A percentile compares a stretch with the other conserved stretches of the same genome.
phyloP scores from a whole-genome alignment of 441 rosid species.

The Erodium trifolium region DNA sequence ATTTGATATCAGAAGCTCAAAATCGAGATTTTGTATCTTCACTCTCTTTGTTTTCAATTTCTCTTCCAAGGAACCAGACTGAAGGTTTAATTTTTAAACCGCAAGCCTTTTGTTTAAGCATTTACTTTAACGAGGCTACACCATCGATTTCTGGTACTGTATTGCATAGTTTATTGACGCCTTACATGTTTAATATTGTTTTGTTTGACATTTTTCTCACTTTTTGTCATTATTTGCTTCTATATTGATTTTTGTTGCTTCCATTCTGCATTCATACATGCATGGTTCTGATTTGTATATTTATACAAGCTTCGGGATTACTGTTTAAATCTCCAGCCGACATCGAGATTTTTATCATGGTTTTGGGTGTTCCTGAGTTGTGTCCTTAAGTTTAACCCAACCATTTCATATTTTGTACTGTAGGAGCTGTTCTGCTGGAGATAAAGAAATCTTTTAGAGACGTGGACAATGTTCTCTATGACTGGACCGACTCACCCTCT shows the following conservation, averaged over 20 bases:
- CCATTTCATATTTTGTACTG: background rate
- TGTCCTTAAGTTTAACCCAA: background rate
- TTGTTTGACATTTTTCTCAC: conserved; percentile 1
- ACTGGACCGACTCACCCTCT: conserved; percentile 66
- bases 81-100: background rate
- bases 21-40: background rate
- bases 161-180: background rate
- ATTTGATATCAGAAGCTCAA: background rate
- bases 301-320: background rate
- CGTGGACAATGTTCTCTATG: conserved; percentile 55
- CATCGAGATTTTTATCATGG: background rate
- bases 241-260: conserved; percentile 1
- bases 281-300: background rate
- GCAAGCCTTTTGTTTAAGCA: background rate
- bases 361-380: background rate
- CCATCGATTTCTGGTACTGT: background rate
- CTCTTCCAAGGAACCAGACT: background rate
- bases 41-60: background rate
- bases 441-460: conserved; percentile 69
- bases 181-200: background rate
- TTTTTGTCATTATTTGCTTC: background rate
- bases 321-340: background rate
- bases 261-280: background rate
- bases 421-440: conserved; percentile 68
- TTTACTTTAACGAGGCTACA: background rate